A percentile compares a stretch with the other conserved stretches of the same genome.
Evolutionary conservation across 2,329 filamentous ascomycete species (phyloP).

Genomic region (Penicillium sp.): DNA sequence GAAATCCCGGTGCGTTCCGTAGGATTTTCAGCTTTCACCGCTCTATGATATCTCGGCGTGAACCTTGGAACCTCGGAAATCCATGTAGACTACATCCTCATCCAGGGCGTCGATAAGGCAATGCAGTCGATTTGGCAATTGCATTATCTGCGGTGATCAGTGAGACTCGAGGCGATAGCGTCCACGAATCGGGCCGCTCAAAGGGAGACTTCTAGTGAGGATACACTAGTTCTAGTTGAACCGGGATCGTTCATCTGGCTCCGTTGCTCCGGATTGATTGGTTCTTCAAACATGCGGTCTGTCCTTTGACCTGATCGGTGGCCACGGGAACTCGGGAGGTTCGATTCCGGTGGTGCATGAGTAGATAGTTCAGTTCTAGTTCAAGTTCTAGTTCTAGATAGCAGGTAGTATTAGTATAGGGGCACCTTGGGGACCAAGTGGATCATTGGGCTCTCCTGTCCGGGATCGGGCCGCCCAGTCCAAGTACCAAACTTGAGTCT

Average conservation of each 20-base stretch:
- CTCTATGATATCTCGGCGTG: not conserved
- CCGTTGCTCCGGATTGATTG: slow-evolving; percentile 1
- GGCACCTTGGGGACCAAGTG: not conserved
- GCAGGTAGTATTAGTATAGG: too few relatives aligned
- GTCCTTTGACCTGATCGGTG: slow-evolving; percentile 6
- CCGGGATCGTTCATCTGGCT: not conserved
- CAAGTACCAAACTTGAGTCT: slow-evolving; percentile 1
- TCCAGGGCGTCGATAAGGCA: slow-evolving; percentile 14
- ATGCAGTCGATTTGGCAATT: slow-evolving; percentile 19
- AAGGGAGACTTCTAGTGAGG: not conserved
- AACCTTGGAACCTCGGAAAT: not conserved
- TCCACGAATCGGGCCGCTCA: not conserved
- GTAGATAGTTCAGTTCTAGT: not conserved
- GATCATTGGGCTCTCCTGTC: not conserved
- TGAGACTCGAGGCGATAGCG: not conserved
- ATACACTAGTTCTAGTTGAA: not conserved
- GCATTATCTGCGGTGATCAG: slow-evolving; percentile 23
- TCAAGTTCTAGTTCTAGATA: too few relatives aligned
- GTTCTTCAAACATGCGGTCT: slow-evolving; percentile 14
- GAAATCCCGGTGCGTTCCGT: slow-evolving; percentile 3
- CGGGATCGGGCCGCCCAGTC: slow-evolving; percentile 1
- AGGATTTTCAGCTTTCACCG: not conserved
- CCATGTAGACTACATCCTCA: too few relatives aligned
- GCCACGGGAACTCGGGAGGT: not conserved
- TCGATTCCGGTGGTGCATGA: not conserved